Evolutionary conservation across 192 early-diverging fungal genomes (phyloP).

Genomic region (Oehlia diaphana): DNA sequence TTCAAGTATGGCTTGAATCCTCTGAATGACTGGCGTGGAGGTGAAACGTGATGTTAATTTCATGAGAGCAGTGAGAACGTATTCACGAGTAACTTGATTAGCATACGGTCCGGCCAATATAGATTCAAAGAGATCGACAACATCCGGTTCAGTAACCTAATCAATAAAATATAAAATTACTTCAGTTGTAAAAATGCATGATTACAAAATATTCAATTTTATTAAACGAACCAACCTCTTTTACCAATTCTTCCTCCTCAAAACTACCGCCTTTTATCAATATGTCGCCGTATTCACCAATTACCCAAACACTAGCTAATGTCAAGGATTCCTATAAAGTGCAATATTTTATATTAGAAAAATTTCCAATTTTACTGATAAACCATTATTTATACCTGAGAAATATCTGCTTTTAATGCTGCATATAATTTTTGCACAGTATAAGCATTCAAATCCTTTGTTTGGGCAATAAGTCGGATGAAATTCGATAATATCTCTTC

Average conservation of each 20-base stretch:
- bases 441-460: conserved; percentile 81
- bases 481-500: conserved; percentile 83
- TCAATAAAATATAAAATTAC: not conserved
- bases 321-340: conserved; percentile 82
- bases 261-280: conserved; percentile 68
- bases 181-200: not conserved
- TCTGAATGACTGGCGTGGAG: conserved; percentile 40
- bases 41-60: conserved; percentile 87
- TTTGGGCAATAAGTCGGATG: conserved; percentile 83
- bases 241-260: conserved; percentile 66
- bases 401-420: conserved; percentile 77
- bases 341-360: conserved; percentile 23
- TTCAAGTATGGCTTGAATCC: conserved; percentile 61
- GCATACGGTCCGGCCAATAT: conserved; percentile 82
- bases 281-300: conserved; percentile 97
- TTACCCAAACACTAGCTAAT: conserved; percentile 86
- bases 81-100: conserved; percentile 75
- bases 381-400: conserved; percentile 39
- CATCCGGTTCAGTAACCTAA: conserved; percentile 67
- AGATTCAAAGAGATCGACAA: conserved; percentile 71
- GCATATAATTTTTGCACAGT: conserved; percentile 87
- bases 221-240: conserved; percentile 43
- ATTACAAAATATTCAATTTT: not conserved
- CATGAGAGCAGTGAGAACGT: conserved; percentile 83
- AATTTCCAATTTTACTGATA: not conserved